These are phyloP conservation scores for Aurantiochytrium sp. DNA, from an alignment of 108 stramenopile species.

Conservation along the genomic window DNA sequence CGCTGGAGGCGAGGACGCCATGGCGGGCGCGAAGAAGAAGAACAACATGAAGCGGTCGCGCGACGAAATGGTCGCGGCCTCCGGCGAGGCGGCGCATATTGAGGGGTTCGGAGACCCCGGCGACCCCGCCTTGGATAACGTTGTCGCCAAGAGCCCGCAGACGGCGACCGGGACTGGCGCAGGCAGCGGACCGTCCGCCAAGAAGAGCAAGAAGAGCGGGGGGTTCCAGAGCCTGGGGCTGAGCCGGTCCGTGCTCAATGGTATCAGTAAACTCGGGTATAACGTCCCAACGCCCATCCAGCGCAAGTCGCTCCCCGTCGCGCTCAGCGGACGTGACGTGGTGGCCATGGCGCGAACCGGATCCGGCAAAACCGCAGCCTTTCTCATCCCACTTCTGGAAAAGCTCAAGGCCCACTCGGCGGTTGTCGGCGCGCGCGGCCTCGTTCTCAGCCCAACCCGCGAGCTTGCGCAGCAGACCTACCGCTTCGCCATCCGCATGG, in stretches of 20 bases:
- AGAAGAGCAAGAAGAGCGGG: conserved; percentile 44
- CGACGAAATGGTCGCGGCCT: neutral
- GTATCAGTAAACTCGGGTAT: conserved; percentile 87
- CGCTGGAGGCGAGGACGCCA: no score
- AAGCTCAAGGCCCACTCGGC: conserved; percentile 54
- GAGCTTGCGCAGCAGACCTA: conserved; percentile 90
- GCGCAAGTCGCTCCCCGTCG: conserved; percentile 83
- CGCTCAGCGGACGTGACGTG: conserved; percentile 80
- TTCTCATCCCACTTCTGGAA: conserved; percentile 87
- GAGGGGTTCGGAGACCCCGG: neutral
- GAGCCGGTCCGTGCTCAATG: conserved; percentile 65
- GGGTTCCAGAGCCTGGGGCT: conserved; percentile 77
- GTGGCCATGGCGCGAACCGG: conserved; percentile 95
- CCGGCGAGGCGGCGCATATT: neutral
- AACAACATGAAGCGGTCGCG: neutral
- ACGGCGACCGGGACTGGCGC: neutral
- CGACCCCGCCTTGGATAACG: neutral
- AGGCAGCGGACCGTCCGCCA: neutral
- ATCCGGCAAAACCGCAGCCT: conserved; percentile 89
- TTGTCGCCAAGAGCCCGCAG: neutral
- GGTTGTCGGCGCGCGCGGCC: conserved; percentile 54
- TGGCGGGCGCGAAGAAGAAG: no score
- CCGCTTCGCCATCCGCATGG: conserved; percentile 72
- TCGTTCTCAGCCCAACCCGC: conserved; percentile 90
- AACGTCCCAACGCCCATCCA: conserved; percentile 93